Evolutionary conservation across 306 rosid genomes (phyloP).

Genomic region (Vachellia pachyceras): DNA sequence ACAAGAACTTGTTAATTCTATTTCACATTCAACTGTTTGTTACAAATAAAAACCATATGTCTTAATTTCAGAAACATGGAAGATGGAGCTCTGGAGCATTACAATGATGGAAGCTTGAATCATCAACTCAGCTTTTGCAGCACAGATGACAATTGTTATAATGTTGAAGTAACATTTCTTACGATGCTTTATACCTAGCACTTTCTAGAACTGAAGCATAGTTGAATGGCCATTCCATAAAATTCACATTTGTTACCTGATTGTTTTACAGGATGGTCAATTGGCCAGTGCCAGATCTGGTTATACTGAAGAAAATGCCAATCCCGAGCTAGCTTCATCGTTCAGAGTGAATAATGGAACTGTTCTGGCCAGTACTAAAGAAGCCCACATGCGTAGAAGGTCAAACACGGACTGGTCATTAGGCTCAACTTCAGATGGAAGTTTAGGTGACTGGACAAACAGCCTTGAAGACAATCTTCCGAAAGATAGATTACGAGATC

Average conservation of each 20-base stretch:
- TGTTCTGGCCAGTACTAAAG: conserved; percentile 43
- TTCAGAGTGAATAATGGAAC: conserved; percentile 50
- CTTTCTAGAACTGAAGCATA: neutral
- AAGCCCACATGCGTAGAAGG: conserved; percentile 54
- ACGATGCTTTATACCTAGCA: conserved; percentile 21
- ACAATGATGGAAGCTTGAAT: conserved; percentile 61
- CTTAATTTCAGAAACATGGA: conserved; percentile 66
- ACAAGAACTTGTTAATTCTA: conserved; percentile 29
- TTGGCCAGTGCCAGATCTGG: conserved; percentile 34
- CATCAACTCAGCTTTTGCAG: conserved; percentile 63
- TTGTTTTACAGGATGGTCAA: conserved; percentile 48
- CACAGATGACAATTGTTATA: conserved; percentile 62
- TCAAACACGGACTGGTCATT: conserved; percentile 75
- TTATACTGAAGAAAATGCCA: conserved; percentile 44
- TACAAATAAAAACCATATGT: conserved; percentile 16
- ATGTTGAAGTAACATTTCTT: conserved; percentile 68
- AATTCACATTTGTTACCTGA: conserved; percentile 32
- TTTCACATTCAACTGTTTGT: neutral
- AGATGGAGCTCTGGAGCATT: conserved; percentile 59
- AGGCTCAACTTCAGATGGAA: conserved; percentile 87
- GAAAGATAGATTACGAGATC: conserved; percentile 53
- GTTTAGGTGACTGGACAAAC: conserved; percentile 79
- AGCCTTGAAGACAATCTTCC: conserved; percentile 66
- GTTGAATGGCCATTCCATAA: neutral
- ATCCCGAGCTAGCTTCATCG: conserved; percentile 6